Percentiles rank a stretch among this genome's conserved stretches.
Evolutionary conservation across 345 rosid species (phyloP).

Genomic region (Dovyalis caffra): DNA sequence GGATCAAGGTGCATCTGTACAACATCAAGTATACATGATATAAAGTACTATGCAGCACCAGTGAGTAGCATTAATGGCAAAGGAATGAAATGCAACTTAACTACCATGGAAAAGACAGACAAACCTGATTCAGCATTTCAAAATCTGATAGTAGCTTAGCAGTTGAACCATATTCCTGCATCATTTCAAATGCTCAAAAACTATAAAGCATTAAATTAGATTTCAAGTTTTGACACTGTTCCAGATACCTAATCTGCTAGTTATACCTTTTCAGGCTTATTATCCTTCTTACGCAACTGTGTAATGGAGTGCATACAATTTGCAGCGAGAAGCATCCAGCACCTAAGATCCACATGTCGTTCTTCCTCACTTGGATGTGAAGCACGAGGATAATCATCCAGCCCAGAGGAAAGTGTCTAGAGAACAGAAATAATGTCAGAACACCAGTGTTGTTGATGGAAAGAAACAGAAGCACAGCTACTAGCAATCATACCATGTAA

Average conservation of each 20-base stretch:
- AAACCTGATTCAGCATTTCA: conserved; percentile 72
- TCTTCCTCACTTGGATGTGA: conserved; percentile 91
- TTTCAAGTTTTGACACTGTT: neutral
- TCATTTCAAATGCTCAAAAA: conserved; percentile 15
- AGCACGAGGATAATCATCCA: conserved; percentile 95
- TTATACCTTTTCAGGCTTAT: conserved; percentile 44
- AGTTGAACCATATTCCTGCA: conserved; percentile 64
- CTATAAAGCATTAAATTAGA: conserved; percentile 2
- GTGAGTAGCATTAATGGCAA: conserved; percentile 3
- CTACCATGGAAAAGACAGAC: no score
- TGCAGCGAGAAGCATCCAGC: conserved; percentile 96
- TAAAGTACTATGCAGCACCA: neutral
- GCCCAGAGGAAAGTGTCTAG: conserved; percentile 75
- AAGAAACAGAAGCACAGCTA: neutral
- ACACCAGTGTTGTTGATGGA: neutral
- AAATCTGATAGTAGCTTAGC: conserved; percentile 76
- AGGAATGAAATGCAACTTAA: neutral
- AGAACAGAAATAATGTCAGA: conserved; percentile 26
- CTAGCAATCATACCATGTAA: no score
- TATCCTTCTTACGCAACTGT: conserved; percentile 42
- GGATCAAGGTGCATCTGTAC: conserved; percentile 86
- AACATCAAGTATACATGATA: neutral
- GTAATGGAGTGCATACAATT: conserved; percentile 75
- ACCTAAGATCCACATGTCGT: conserved; percentile 88
- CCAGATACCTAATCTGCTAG: neutral